Percentiles rank a stretch among this genome's conserved stretches.
Conservation (phyloP, 306 rosid species). For the Ceratonia siliqua region DNA sequence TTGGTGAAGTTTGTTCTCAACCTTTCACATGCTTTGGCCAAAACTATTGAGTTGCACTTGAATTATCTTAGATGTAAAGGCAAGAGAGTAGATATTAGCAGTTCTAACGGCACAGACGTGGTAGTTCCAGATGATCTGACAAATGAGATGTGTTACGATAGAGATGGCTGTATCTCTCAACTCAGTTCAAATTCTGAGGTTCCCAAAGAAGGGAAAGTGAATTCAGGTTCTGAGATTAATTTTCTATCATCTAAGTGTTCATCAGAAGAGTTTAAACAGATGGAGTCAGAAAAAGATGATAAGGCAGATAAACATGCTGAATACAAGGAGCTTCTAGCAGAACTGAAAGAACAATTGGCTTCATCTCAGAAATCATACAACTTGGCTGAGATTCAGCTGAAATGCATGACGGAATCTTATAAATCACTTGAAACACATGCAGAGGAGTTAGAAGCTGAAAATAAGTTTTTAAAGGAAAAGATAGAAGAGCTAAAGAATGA, state of each 20-base stretch:
- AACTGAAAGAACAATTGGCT: slow-evolving; percentile 61
- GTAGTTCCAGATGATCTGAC: slow-evolving; percentile 44
- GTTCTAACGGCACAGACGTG: slow-evolving; percentile 63
- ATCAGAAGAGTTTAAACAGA: slow-evolving; percentile 44
- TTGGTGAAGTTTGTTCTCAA: slow-evolving; percentile 54
- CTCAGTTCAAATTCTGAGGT: slow-evolving; percentile 51
- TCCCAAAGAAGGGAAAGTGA: slow-evolving; percentile 57
- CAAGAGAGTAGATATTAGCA: slow-evolving; percentile 44
- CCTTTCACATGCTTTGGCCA: slow-evolving; percentile 56
- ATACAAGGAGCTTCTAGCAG: slow-evolving; percentile 62
- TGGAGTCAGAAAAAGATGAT: slow-evolving; percentile 58
- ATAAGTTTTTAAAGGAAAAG: slow-evolving; percentile 56
- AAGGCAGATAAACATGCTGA: slow-evolving; percentile 51
- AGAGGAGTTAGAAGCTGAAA: slow-evolving; percentile 67
- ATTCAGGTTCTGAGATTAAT: slow-evolving; percentile 44
- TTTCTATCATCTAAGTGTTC: slow-evolving; percentile 39
- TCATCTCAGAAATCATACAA: slow-evolving; percentile 64
- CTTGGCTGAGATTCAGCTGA: slow-evolving; percentile 81
- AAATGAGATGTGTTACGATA: slow-evolving; percentile 40
- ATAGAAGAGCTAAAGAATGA: slow-evolving; percentile 61
- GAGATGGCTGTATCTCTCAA: slow-evolving; percentile 42
- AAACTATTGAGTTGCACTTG: slow-evolving; percentile 52
- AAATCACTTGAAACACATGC: slow-evolving; percentile 72
- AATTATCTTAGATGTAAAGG: slow-evolving; percentile 51
- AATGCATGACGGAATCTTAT: slow-evolving; percentile 90